Conservation (phyloP, 495 filamentous ascomycete genomes). For the Coniosporium apollinis region DNA sequence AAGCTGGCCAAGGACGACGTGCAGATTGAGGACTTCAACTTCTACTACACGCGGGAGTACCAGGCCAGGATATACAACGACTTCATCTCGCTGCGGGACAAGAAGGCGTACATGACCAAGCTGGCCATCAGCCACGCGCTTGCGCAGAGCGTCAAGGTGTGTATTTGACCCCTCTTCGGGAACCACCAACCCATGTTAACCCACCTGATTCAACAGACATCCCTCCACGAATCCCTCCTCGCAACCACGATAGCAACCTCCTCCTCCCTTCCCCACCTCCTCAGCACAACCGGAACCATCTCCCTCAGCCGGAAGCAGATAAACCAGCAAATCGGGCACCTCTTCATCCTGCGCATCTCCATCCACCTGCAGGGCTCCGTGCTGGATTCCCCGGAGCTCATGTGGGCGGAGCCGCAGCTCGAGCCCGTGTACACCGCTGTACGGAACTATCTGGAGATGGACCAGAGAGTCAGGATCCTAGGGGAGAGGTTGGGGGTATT, state of each 20-base stretch:
- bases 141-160: slow-evolving; percentile 79
- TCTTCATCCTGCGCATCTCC: slow-evolving; percentile 93
- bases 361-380: slow-evolving; percentile 95
- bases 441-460: slow-evolving; percentile 91
- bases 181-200: not conserved
- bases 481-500: slow-evolving; percentile 88
- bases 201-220: slow-evolving; percentile 41
- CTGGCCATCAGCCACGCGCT: slow-evolving; percentile 90
- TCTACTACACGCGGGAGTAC: slow-evolving; percentile 94
- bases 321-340: slow-evolving; percentile 96
- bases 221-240: slow-evolving; percentile 90
- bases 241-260: slow-evolving; percentile 80
- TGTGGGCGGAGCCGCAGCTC: slow-evolving; percentile 94
- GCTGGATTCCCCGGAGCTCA: slow-evolving; percentile 91
- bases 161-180: slow-evolving; percentile 2
- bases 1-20: slow-evolving; percentile 76
- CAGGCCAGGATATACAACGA: slow-evolving; percentile 98
- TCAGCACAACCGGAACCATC: slow-evolving; percentile 81
- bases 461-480: slow-evolving; percentile 78
- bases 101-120: slow-evolving; percentile 94
- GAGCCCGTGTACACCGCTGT: slow-evolving; percentile 93
- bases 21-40: slow-evolving; percentile 95
- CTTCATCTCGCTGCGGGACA: slow-evolving; percentile 85
- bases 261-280: slow-evolving; percentile 75
- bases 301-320: slow-evolving; percentile 68